Conservation (phyloP, 352 stramenopile species). For the Phytophthora tubulina region DNA sequence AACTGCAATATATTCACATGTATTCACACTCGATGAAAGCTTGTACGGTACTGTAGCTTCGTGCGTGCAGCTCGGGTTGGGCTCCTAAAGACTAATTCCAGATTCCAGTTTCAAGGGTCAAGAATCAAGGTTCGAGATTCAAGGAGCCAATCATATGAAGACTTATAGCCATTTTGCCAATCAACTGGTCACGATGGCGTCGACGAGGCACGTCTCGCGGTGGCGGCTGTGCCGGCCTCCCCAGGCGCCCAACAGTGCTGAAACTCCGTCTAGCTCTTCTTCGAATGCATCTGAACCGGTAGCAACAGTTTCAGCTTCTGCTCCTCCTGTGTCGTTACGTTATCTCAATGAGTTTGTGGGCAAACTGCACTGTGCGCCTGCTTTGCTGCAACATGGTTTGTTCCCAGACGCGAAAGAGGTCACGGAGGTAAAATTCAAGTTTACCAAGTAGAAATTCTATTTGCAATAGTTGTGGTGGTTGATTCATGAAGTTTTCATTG, state of each 20-base stretch:
- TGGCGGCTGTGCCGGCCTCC: slow-evolving; percentile 36
- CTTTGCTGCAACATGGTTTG: slow-evolving; percentile 73
- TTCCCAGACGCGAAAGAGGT: slow-evolving; percentile 89
- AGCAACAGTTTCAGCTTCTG: slow-evolving; percentile 14
- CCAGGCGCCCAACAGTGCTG: background rate
- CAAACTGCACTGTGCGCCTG: slow-evolving; percentile 76
- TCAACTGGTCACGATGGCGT: slow-evolving; percentile 23
- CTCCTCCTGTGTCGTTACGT: slow-evolving; percentile 63
- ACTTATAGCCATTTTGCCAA: background rate
- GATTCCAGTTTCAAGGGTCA: background rate
- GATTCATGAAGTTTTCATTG: background rate
- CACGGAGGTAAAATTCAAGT: slow-evolving; percentile 60
- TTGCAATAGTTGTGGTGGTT: background rate
- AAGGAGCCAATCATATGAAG: no score
- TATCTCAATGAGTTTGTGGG: slow-evolving; percentile 90
- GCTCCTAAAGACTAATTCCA: no score
- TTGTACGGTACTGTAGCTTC: no score
- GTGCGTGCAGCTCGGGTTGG: no score
- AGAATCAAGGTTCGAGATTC: background rate
- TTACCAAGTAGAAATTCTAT: background rate
- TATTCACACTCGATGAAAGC: no score
- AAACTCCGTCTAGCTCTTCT: slow-evolving; percentile 19
- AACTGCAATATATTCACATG: slow-evolving; percentile 2
- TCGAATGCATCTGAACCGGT: background rate
- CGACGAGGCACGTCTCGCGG: slow-evolving; percentile 44